These are phyloP conservation scores for Cucurbitaria berberidis DNA, from an alignment of 2,329 filamentous ascomycete genomes.

Conservation along the genomic window DNA sequence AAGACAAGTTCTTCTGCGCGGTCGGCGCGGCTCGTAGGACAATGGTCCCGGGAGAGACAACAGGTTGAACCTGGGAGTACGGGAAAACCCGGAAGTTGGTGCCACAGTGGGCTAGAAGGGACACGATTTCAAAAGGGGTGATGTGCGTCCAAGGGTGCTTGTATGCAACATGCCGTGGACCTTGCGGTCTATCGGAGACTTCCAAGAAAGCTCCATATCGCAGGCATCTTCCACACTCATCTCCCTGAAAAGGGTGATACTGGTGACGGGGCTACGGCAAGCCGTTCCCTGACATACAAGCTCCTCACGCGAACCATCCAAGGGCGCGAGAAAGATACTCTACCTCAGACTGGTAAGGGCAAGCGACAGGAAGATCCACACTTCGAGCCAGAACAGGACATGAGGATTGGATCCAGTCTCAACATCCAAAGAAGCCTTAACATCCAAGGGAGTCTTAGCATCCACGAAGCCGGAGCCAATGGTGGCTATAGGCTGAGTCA, in stretches of 20 bases:
- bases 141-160: slow-evolving; percentile 26
- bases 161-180: slow-evolving; percentile 30
- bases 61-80: slow-evolving; percentile 13
- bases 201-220: slow-evolving; percentile 24
- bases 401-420: slow-evolving; percentile 11
- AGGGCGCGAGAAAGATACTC: slow-evolving; percentile 17
- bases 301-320: slow-evolving; percentile 27
- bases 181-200: slow-evolving; percentile 26
- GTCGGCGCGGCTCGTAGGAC: not conserved
- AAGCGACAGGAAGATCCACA: slow-evolving; percentile 1
- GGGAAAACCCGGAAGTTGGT: slow-evolving; percentile 12
- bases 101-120: not conserved
- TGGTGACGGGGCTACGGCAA: slow-evolving; percentile 24
- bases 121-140: not conserved
- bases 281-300: slow-evolving; percentile 27
- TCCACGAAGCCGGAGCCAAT: slow-evolving; percentile 5
- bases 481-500: slow-evolving; percentile 1
- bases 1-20: slow-evolving; percentile 15
- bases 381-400: slow-evolving; percentile 7
- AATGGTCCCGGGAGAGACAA: not conserved
- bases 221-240: slow-evolving; percentile 35
- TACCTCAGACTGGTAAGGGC: slow-evolving; percentile 18
- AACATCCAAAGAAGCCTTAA: slow-evolving; percentile 8
- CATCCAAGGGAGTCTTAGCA: slow-evolving; percentile 6
- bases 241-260: slow-evolving; percentile 30